Conservation (phyloP, 306 rosid species). For the Dryas alaskensis region DNA sequence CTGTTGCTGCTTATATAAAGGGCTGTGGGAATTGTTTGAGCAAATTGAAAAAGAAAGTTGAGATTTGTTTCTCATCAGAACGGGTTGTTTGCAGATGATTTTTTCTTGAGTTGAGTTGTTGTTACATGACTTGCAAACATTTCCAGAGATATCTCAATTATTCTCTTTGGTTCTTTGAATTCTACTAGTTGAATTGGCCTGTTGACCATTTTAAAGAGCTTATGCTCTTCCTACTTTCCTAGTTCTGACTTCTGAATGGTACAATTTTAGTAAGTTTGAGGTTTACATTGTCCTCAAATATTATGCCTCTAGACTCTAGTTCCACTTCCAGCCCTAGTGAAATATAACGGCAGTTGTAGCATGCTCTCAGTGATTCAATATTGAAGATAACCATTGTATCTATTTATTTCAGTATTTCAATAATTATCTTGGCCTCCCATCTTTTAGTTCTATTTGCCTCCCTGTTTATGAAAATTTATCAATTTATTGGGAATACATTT, state of each 20-base stretch:
- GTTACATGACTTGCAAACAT: neutral
- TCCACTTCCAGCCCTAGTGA: neutral
- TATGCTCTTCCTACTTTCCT: neutral
- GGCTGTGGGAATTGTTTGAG: too few relatives aligned
- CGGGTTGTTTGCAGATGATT: neutral
- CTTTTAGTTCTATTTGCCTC: neutral
- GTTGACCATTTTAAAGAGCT: neutral
- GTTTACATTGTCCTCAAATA: neutral
- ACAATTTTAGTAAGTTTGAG: neutral
- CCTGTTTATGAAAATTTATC: conserved; percentile 14
- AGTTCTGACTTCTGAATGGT: neutral
- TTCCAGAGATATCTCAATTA: neutral
- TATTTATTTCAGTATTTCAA: conserved; percentile 15
- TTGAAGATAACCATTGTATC: conserved; percentile 11
- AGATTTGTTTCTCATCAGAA: too few relatives aligned
- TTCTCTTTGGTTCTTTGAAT: neutral
- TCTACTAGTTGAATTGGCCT: neutral
- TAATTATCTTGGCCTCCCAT: neutral
- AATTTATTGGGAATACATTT: conserved; percentile 11
- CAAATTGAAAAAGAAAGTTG: too few relatives aligned
- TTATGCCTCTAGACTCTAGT: conserved; percentile 1
- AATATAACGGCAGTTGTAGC: neutral
- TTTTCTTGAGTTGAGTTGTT: neutral
- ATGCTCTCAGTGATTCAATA: neutral
- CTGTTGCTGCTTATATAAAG: too few relatives aligned